Evolutionary conservation across 2,329 filamentous ascomycete species (phyloP), one percentile per base, ranked within the genome.

Genomic region (Fusarium sarcochroum): DNA sequence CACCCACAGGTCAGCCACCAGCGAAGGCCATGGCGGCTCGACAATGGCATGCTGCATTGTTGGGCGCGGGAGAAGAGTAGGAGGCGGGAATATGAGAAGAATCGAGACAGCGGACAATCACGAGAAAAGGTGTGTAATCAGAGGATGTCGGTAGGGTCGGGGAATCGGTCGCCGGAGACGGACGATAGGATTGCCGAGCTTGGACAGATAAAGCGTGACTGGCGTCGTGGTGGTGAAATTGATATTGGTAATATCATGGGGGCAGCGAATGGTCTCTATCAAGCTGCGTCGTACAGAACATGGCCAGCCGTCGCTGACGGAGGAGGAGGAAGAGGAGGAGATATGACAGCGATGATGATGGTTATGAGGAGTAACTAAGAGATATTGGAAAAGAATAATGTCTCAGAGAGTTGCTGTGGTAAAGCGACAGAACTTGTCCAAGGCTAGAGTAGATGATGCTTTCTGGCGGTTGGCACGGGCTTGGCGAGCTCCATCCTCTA

Each of bases 21-120:
- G 58, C 54, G 70, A 63, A 32, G 68, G 66, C 70, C 69, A 72
- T 63, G 67, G 61, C 58, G 69, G 66, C 60, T 72, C 72, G 63
- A 66, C 63, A 57, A 70, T 68, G 64, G 63, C 65, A 50, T 53
- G 55, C 63, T 55, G 61, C 75, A 76, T 76, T 64, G 67, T 76
- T 63, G 58, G 66, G 70, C 63, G 58, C 62, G 57, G 50, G 51
- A 53, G 51, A 41, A 44, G 52, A 46, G 63, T 37, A 58, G 55
- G 44, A 70, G 73, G 47, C 42, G 20, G 37, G 37, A 42, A 51
- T 37, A 60, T 42, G 41, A 66, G 73, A 71, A 52, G 54, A 55
- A 62, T 38, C 58, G 48, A 66, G 48, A 56, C 56, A 65, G 7
- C 61, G 54, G 25, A 40, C 35, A 50, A 49, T 15, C 25, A 48